phyloP scores from a whole-genome alignment of 176 grass and related monocot genomes.

The Aegilops umbellulata region DNA sequence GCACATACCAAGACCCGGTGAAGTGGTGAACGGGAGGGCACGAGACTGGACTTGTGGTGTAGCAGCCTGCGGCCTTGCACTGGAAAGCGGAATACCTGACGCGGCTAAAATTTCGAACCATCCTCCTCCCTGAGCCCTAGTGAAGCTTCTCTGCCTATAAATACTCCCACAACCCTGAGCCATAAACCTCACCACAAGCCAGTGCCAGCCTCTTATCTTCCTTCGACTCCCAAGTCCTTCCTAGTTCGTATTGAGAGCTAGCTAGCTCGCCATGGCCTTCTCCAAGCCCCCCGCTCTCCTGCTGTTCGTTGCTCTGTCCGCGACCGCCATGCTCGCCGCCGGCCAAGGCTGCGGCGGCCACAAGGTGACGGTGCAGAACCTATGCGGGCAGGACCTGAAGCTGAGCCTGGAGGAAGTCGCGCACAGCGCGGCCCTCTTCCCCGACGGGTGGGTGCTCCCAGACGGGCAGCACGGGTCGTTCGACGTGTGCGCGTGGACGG shows the following conservation, averaged over 20 bases:
- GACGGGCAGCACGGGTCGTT: conserved; percentile 29
- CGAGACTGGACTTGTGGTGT: too few relatives aligned
- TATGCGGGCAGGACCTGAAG: background rate
- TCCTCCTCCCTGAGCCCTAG: too few relatives aligned
- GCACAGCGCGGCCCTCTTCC: background rate
- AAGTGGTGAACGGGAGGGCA: too few relatives aligned
- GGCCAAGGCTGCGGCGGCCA: background rate
- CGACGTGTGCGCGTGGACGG: conserved; percentile 28
- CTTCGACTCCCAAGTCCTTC: too few relatives aligned
- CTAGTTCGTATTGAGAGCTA: background rate
- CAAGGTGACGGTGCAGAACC: conserved; percentile 55
- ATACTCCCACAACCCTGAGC: background rate
- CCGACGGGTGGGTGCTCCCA: background rate
- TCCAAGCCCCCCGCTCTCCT: background rate
- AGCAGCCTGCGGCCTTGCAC: too few relatives aligned
- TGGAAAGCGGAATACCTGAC: too few relatives aligned
- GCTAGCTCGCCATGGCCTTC: background rate
- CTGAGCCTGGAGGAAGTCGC: background rate
- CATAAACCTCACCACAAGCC: background rate
- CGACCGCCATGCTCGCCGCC: background rate
- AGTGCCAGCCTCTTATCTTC: background rate
- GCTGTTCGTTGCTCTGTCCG: background rate
- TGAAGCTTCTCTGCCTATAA: conserved; percentile 14
- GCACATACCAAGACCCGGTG: too few relatives aligned
- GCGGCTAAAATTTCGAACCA: too few relatives aligned